Evolutionary conservation across 305 asterid species (phyloP).

Genomic region (Rubia peregrina): DNA sequence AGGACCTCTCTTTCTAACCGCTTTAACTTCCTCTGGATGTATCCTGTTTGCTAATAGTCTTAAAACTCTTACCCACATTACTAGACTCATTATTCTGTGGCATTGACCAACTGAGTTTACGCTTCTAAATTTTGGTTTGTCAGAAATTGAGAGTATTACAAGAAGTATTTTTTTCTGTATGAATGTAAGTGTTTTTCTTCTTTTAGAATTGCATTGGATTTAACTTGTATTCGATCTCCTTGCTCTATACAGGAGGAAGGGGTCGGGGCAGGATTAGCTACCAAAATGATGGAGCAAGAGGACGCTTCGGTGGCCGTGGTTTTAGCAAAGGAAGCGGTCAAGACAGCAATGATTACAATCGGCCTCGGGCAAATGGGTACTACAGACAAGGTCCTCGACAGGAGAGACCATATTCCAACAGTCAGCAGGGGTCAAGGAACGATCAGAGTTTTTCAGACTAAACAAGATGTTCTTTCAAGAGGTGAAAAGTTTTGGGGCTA

Average conservation of each 20-base stretch:
- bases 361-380: slow-evolving; percentile 57
- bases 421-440: slow-evolving; percentile 40
- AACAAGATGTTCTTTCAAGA: slow-evolving; percentile 9
- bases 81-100: not conserved
- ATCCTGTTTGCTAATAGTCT: not conserved
- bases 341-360: slow-evolving; percentile 47
- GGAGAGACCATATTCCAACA: slow-evolving; percentile 34
- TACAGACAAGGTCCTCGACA: slow-evolving; percentile 47
- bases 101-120: not conserved
- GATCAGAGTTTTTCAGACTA: slow-evolving; percentile 38
- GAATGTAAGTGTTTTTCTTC: not conserved
- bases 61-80: not conserved
- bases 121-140: not conserved
- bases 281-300: slow-evolving; percentile 51
- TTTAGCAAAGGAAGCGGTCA: slow-evolving; percentile 37
- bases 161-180: not conserved
- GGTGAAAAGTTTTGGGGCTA: slow-evolving; percentile 22
- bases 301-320: slow-evolving; percentile 60
- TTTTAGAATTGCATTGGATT: not conserved
- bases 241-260: slow-evolving; percentile 49
- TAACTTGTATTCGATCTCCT: not conserved
- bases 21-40: not conserved
- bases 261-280: slow-evolving; percentile 71
- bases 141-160: not conserved
- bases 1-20: not conserved